Evolutionary conservation across 2,329 filamentous ascomycete genomes (phyloP), one percentile per base, ranked within the genome.

Genomic region (Pyrenophora seminiperda): DNA sequence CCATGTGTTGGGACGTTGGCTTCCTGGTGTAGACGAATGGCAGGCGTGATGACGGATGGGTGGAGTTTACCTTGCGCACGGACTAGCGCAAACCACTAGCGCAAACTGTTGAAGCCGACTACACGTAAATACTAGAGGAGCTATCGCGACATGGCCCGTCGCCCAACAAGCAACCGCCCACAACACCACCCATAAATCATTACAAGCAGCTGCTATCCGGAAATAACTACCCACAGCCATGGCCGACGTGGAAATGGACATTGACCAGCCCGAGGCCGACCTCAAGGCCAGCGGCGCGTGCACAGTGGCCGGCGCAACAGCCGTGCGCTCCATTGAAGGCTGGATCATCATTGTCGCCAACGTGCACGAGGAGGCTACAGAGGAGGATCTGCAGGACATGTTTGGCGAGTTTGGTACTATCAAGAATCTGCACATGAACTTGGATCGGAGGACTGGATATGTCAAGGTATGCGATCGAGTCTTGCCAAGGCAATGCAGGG

Each of bases 341-440:
- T 94, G 90, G 90, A 94, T 94, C 73, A 80, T 94, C 66, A 85
- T 91, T 56, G 89, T 90, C 59, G 92, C 89, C 43, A 94, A 94
- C 67, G 87, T 94, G 27, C 90, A 94, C 76, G 90, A 94, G 70
- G 90, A 94, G 73, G 89, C 90, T 41, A 88, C 87, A 62, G 90
- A 94, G 75, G 90, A 94, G 77, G 86, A 89, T 37, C 73, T 94
- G 48, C 88, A 88, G 66, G 90, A 94, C 72, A 81, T 85, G 72
- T 94, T 94, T 72, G 88, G 85, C 66, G 90, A 94, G 65, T 94
- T 83, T 68, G 90, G 90, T 63, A 88, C 93, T 75, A 90, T 94
- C 67, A 91, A 91, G 81, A 94, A 94, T 68, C 71, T 93, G 68
- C 90, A 94, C 68, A 75, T 94, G 69, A 94, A 94, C 69, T 77